Evolutionary conservation across 768 basidiomycete species (phyloP).

Genomic region (Postia placenta): DNA sequence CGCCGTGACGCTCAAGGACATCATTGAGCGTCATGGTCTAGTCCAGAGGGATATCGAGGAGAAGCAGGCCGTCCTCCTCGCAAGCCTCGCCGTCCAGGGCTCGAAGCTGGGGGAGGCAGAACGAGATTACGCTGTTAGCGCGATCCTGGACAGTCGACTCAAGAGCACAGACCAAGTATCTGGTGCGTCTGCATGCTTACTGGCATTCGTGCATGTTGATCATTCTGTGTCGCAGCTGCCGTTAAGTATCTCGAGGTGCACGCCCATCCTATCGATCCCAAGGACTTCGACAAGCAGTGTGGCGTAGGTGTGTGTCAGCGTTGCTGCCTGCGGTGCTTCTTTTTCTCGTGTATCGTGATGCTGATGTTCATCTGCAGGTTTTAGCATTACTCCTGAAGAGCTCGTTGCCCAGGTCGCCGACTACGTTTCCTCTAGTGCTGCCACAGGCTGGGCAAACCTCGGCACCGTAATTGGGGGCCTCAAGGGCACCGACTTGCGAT

Average conservation of each 20-base stretch:
- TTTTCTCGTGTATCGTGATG: background rate
- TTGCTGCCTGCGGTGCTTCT: background rate
- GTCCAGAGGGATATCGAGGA: slow-evolving; percentile 54
- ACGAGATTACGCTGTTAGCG: slow-evolving; percentile 56
- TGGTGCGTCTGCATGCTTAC: slow-evolving; percentile 43
- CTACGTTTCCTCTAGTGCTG: slow-evolving; percentile 49
- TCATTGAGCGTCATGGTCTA: slow-evolving; percentile 55
- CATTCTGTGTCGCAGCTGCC: slow-evolving; percentile 44
- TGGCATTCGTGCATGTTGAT: background rate
- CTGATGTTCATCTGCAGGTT: slow-evolving; percentile 44
- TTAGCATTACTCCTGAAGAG: slow-evolving; percentile 66
- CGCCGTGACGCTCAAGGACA: slow-evolving; percentile 58
- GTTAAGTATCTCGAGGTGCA: slow-evolving; percentile 66
- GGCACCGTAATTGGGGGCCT: slow-evolving; percentile 60
- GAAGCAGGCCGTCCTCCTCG: slow-evolving; percentile 67
- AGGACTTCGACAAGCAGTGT: slow-evolving; percentile 70
- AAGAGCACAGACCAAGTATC: slow-evolving; percentile 82
- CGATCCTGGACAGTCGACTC: slow-evolving; percentile 66
- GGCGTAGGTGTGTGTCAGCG: slow-evolving; percentile 80
- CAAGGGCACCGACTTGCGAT: slow-evolving; percentile 62
- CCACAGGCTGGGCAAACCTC: slow-evolving; percentile 72
- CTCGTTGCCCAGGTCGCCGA: slow-evolving; percentile 48
- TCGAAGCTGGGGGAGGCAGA: slow-evolving; percentile 57
- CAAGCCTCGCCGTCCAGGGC: slow-evolving; percentile 57
- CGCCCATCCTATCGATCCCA: slow-evolving; percentile 53